phyloP scores from a whole-genome alignment of 2,329 filamentous ascomycete genomes.

The Aspergillus amoenus region DNA sequence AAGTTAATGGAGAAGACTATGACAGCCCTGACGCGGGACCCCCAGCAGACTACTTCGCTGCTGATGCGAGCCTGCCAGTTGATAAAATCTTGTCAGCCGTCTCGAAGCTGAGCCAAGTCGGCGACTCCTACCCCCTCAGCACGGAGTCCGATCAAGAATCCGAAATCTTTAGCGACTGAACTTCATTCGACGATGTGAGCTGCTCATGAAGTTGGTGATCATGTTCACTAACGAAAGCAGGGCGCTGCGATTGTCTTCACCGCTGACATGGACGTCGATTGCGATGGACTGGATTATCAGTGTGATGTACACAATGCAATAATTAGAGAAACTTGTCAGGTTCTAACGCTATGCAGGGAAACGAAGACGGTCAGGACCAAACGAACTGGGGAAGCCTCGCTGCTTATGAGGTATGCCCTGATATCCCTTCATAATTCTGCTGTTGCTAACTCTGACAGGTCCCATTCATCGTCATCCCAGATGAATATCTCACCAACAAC shows the following conservation, averaged over 20 bases:
- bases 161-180: constrained; percentile 26
- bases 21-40: not conserved
- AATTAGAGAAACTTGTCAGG: too few relatives aligned
- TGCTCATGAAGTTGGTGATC: not conserved
- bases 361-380: constrained; percentile 24
- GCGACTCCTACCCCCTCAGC: not conserved
- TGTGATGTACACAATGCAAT: constrained; percentile 28
- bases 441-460: constrained; percentile 9
- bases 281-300: constrained; percentile 29
- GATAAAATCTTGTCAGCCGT: constrained; percentile 1
- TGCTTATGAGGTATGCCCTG: constrained; percentile 20
- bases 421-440: not conserved
- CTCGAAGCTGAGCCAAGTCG: not conserved
- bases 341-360: constrained; percentile 21
- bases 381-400: constrained; percentile 32
- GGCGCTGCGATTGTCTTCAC: constrained; percentile 29
- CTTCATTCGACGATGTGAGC: constrained; percentile 22
- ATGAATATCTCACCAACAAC: constrained; percentile 25
- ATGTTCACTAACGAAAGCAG: constrained; percentile 9
- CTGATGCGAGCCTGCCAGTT: not conserved
- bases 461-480: constrained; percentile 32
- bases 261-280: constrained; percentile 36
- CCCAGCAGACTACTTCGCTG: constrained; percentile 4
- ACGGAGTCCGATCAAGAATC: not conserved
- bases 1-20: not conserved